A percentile compares a stretch with the other conserved stretches of the same genome.
phyloP scores from a whole-genome alignment of 2,329 filamentous ascomycete species.

The Clonostachys sp. region DNA sequence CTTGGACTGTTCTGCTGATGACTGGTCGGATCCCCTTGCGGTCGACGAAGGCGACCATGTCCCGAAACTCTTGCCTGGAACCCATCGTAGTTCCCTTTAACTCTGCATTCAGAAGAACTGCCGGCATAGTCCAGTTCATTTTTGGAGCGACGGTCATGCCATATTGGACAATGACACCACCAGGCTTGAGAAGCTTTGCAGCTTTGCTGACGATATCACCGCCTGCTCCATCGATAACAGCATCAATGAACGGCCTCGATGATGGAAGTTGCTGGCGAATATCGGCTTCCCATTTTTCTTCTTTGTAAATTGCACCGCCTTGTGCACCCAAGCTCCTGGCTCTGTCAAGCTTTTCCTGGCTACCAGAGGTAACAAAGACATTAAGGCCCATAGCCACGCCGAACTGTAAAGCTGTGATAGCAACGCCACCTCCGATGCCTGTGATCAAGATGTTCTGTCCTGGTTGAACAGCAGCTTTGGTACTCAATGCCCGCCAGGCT shows the following conservation, averaged over 20 bases:
- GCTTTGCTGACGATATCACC: conserved; percentile 74
- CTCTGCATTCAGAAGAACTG: conserved; percentile 84
- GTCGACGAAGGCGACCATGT: conserved; percentile 82
- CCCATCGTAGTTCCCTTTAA: conserved; percentile 88
- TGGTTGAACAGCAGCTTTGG: conserved; percentile 62
- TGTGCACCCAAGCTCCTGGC: conserved; percentile 69
- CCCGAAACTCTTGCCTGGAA: conserved; percentile 80
- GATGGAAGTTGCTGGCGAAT: conserved; percentile 57
- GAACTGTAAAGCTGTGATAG: conserved; percentile 76
- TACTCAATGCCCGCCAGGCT: conserved; percentile 80
- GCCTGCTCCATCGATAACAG: conserved; percentile 86
- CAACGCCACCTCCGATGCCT: conserved; percentile 90
- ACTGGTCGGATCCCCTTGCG: conserved; percentile 71
- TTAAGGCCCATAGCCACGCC: conserved; percentile 68
- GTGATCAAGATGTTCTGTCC: conserved; percentile 80
- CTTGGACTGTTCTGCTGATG: conserved; percentile 69
- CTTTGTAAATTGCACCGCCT: conserved; percentile 80
- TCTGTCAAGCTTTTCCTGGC: conserved; percentile 68
- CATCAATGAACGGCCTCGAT: conserved; percentile 68
- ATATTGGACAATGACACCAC: conserved; percentile 81
- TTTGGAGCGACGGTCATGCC: conserved; percentile 86
- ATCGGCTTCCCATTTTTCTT: conserved; percentile 76
- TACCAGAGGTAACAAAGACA: conserved; percentile 79
- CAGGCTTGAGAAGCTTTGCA: conserved; percentile 66
- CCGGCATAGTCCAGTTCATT: conserved; percentile 82